Evolutionary conservation across 176 grass and related monocot genomes (phyloP).

Genomic region (Pontederia paniculata): DNA sequence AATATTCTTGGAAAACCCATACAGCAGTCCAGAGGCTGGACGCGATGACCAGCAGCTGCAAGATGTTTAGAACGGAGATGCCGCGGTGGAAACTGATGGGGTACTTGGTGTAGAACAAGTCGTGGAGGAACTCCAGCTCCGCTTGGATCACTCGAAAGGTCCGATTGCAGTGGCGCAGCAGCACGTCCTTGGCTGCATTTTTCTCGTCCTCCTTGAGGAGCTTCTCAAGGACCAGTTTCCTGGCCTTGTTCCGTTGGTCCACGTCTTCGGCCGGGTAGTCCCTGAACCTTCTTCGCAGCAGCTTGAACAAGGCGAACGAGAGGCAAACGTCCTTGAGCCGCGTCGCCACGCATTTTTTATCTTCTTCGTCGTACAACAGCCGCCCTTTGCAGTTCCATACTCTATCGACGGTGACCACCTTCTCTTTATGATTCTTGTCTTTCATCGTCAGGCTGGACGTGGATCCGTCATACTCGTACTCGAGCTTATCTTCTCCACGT

Average conservation of each 20-base stretch:
- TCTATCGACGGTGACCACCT: slow-evolving; percentile 7
- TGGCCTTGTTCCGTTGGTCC: neutral
- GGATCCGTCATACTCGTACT: too few species aligned
- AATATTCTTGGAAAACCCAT: neutral
- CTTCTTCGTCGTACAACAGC: neutral
- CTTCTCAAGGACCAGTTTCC: neutral
- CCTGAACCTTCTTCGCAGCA: too few species aligned
- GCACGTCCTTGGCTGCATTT: too few species aligned
- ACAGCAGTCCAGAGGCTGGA: neutral
- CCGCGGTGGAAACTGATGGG: too few species aligned
- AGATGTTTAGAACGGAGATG: neutral
- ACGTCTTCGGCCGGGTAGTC: too few species aligned
- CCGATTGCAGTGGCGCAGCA: too few species aligned
- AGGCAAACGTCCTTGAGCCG: slow-evolving; percentile 21
- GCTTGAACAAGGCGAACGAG: too few species aligned
- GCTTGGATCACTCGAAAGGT: slow-evolving; percentile 9
- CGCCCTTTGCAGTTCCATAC: slow-evolving; percentile 2
- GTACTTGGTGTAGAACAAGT: too few species aligned
- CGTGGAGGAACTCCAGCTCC: too few species aligned
- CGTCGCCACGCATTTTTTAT: neutral
- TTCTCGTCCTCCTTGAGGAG: neutral
- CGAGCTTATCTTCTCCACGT: too few species aligned
- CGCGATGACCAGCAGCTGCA: neutral
- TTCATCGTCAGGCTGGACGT: too few species aligned
- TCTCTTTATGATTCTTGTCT: too few species aligned